Evolutionary conservation across 1,284 basidiomycete genomes (phyloP).

Genomic region (Ganoderma multipileum): DNA sequence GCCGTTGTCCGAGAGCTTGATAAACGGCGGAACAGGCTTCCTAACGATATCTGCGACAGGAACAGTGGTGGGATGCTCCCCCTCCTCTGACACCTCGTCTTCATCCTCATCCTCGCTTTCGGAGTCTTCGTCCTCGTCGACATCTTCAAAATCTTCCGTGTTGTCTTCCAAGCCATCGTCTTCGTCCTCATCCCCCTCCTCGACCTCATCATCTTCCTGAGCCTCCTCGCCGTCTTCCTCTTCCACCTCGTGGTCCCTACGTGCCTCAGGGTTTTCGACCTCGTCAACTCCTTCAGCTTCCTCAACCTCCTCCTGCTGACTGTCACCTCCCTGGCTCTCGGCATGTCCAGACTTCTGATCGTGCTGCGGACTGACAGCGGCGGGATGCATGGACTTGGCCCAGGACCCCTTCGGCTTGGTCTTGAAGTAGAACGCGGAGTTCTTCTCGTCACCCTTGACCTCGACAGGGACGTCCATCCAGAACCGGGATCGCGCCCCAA

Average conservation of each 20-base stretch:
- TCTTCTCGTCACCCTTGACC: neutral
- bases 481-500: neutral
- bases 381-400: neutral
- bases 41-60: neutral
- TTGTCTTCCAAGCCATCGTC: neutral
- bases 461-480: neutral
- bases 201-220: neutral
- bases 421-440: conserved; percentile 1
- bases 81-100: neutral
- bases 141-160: neutral
- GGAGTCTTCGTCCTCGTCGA: neutral
- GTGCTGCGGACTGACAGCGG: neutral
- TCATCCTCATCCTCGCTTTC: neutral
- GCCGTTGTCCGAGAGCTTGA: neutral
- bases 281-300: too few species aligned
- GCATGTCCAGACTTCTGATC: too few species aligned
- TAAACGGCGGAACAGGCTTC: neutral
- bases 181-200: neutral
- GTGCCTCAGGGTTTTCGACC: too few species aligned
- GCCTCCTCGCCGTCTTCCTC: neutral
- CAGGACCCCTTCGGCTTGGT: neutral
- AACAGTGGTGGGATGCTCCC: neutral
- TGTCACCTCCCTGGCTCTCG: too few species aligned
- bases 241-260: neutral
- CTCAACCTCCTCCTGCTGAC: too few species aligned